Evolutionary conservation across 345 rosid species (phyloP).

Genomic region (Psidium guajava): DNA sequence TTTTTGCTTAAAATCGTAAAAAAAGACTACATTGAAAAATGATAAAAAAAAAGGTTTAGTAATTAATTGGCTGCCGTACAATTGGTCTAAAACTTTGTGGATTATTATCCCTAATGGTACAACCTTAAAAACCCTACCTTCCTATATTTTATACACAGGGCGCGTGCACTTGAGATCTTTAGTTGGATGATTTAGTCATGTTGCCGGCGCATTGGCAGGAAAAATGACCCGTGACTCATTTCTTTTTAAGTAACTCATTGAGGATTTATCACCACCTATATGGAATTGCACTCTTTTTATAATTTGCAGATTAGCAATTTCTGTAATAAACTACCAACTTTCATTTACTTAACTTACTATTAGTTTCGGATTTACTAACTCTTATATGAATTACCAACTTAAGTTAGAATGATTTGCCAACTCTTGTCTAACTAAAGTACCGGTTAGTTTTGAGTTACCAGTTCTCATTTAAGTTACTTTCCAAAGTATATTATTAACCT

Average conservation of each 20-base stretch:
- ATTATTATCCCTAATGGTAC: not conserved
- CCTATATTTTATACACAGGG: not conserved
- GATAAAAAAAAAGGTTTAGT: not conserved
- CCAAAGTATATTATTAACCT: too few species aligned
- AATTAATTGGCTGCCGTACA: fast-evolving
- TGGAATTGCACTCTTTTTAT: not conserved
- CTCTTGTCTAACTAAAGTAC: not conserved
- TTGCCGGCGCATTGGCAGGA: not conserved
- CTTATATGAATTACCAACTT: not conserved
- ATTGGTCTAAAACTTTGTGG: not conserved
- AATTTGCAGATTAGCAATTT: not conserved
- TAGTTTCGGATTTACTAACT: not conserved
- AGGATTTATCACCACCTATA: not conserved
- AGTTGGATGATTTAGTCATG: not conserved
- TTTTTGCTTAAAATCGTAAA: too few species aligned
- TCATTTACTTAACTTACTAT: not conserved
- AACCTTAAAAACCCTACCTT: too few species aligned
- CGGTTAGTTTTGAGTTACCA: too few species aligned
- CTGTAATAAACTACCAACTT: not conserved
- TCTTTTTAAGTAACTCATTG: not conserved
- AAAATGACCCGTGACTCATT: not conserved
- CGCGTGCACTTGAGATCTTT: not conserved
- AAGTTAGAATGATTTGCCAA: not conserved
- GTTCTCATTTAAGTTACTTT: too few species aligned
- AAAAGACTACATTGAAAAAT: not conserved